Conservation (phyloP, 257 asterid species). For the Handroanthus guayacan region DNA sequence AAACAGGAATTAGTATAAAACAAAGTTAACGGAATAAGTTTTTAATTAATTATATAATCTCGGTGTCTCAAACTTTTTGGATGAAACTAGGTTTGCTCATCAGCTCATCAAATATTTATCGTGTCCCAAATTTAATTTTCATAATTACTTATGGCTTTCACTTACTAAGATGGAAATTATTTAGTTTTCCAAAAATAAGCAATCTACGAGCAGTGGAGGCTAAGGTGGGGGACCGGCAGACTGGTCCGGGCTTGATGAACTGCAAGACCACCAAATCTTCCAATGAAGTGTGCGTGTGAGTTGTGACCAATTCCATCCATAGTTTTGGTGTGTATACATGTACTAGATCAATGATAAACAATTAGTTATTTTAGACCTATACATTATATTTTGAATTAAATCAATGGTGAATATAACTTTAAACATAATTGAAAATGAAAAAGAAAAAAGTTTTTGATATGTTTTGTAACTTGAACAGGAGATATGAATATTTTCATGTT, state of each 20-base stretch:
- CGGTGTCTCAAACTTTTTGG: background rate
- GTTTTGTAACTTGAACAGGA: background rate
- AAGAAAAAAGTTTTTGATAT: too few species aligned
- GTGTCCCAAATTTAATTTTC: too few species aligned
- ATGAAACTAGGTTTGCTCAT: background rate
- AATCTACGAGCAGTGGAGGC: background rate
- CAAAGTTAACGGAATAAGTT: too few species aligned
- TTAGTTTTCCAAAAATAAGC: too few species aligned
- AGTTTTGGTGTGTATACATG: too few species aligned
- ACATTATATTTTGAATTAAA: too few species aligned
- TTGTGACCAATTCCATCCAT: slow-evolving; percentile 29
- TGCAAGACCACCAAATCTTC: slow-evolving; percentile 24
- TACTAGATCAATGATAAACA: background rate
- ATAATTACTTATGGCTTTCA: too few species aligned
- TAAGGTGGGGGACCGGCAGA: slow-evolving; percentile 24
- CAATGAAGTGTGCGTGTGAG: slow-evolving; percentile 9
- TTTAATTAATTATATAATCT: background rate
- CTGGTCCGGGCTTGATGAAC: slow-evolving; percentile 1
- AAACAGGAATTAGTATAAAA: too few species aligned
- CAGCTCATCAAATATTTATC: background rate
- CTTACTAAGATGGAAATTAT: background rate
- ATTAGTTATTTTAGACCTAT: background rate
- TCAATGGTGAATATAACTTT: too few species aligned
- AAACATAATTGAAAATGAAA: too few species aligned
- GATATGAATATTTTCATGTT: background rate